Percentiles rank a stretch among this genome's conserved stretches.
These are phyloP conservation scores for Agrocybe chaxingu DNA, from an alignment of 768 basidiomycete genomes.

Conservation along the genomic window DNA sequence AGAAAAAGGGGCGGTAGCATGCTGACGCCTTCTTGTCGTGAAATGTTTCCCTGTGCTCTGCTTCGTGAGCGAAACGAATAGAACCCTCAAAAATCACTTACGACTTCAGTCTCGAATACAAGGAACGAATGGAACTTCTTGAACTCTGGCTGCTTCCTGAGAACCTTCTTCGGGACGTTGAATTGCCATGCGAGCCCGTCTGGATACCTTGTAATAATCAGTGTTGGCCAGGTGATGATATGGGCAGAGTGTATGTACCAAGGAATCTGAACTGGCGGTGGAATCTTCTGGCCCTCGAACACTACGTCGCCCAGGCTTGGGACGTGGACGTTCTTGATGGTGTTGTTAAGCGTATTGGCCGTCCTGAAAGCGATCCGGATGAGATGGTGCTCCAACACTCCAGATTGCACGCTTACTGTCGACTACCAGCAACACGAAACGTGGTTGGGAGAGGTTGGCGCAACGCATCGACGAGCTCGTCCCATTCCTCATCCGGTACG, in stretches of 20 bases:
- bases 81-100: constrained; percentile 36
- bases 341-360: constrained; percentile 72
- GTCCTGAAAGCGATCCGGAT: constrained; percentile 34
- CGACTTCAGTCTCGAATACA: constrained; percentile 97
- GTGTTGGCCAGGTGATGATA: neutral
- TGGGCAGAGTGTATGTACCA: constrained; percentile 52
- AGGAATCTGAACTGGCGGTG: constrained; percentile 78
- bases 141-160: constrained; percentile 87
- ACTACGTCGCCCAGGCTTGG: constrained; percentile 68
- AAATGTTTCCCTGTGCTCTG: constrained; percentile 80
- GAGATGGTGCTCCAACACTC: constrained; percentile 1
- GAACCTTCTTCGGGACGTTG: constrained; percentile 82
- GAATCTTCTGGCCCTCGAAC: constrained; percentile 73
- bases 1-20: constrained; percentile 98
- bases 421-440: constrained; percentile 86
- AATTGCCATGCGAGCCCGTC: constrained; percentile 96
- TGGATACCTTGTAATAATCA: constrained; percentile 68
- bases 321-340: constrained; percentile 75
- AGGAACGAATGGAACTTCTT: constrained; percentile 94
- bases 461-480: constrained; percentile 60
- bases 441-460: constrained; percentile 84
- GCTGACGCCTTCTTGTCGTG: constrained; percentile 95
- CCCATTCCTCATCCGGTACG: constrained; percentile 79
- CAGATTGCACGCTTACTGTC: constrained; percentile 52
- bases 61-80: neutral